Conservation (phyloP, 164 flowering plant species). For the Stephania cephalantha region DNA sequence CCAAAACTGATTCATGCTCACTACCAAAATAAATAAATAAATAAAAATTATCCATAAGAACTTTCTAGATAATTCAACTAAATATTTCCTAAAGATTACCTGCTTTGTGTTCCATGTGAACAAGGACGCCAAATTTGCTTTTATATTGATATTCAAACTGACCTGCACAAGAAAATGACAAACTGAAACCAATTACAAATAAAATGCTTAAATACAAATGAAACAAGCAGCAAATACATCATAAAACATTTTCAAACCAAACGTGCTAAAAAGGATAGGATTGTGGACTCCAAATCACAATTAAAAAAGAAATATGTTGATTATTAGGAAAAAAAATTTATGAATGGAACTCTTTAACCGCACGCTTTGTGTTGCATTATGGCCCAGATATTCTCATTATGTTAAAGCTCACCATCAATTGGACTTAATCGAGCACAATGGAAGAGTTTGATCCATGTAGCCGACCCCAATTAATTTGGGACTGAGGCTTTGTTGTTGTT, state of each 20-base stretch:
- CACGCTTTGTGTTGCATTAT: no score
- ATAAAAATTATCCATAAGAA: not conserved
- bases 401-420: no score
- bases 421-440: no score
- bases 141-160: slow-evolving; percentile 65
- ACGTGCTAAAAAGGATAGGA: not conserved
- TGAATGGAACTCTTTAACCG: no score
- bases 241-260: not conserved
- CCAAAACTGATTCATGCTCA: not conserved
- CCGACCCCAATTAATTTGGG: no score
- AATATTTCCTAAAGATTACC: slow-evolving; percentile 30
- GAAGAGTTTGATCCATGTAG: no score
- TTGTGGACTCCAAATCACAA: not conserved
- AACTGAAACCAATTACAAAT: slow-evolving; percentile 3
- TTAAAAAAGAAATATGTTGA: no score
- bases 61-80: not conserved
- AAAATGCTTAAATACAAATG: not conserved
- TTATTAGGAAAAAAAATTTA: no score
- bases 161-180: slow-evolving; percentile 41
- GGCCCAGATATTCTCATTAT: no score
- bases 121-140: slow-evolving; percentile 73
- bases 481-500: no score
- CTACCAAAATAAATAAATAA: not conserved
- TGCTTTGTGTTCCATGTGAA: slow-evolving; percentile 98
- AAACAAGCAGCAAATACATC: not conserved